Conservation (phyloP, 164 flowering plant genomes). For the Vitis vinifera region ASM3070453v1 NC_081810.1:1212001-1212500, state of each 20-base stretch:
- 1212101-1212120: background rate
- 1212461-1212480: conserved; percentile 51
- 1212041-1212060: background rate
- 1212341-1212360: conserved; percentile 43
- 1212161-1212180: background rate
- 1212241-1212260: conserved; percentile 47
- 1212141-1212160: background rate
- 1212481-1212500: conserved; percentile 57
- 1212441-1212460: conserved; percentile 49
- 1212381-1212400: conserved; percentile 47
- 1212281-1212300: conserved; percentile 45
- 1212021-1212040: too few relatives aligned
- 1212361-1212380: conserved; percentile 56
- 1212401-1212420: conserved; percentile 34
- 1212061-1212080: too few relatives aligned
- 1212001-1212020: too few relatives aligned
- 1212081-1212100: background rate
- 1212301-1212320: conserved; percentile 34
- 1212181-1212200: too few relatives aligned
- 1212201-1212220: background rate
- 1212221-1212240: background rate
- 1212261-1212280: conserved; percentile 52
- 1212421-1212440: conserved; percentile 26
- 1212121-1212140: background rate
- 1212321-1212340: conserved; percentile 37